These are phyloP conservation scores for Macroventuria anomochaeta DNA, from an alignment of 2,329 filamentous ascomycete species.

Conservation along the genomic window DNA sequence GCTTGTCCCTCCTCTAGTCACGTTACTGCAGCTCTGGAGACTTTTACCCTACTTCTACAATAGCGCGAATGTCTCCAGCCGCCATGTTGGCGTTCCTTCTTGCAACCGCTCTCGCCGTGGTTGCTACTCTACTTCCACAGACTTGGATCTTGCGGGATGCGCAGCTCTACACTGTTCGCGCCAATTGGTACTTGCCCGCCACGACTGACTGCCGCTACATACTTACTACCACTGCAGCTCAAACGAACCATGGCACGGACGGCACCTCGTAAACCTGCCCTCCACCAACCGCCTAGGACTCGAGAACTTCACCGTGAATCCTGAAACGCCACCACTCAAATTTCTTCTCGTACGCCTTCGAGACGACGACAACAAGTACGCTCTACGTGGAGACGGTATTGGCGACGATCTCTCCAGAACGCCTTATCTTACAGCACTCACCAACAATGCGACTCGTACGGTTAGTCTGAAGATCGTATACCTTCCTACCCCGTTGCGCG, in stretches of 20 bases:
- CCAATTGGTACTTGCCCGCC: constrained; percentile 8
- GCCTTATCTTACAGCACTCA: constrained; percentile 25
- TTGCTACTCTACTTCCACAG: neutral
- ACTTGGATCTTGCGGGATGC: neutral
- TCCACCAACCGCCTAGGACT: constrained; percentile 24
- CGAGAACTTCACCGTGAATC: constrained; percentile 36
- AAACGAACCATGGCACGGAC: constrained; percentile 27
- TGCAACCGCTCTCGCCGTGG: neutral
- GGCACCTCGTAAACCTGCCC: constrained; percentile 24
- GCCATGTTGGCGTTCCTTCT: neutral
- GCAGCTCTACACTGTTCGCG: constrained; percentile 15
- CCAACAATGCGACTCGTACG: constrained; percentile 17
- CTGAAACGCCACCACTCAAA: constrained; percentile 21
- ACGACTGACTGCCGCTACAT: neutral
- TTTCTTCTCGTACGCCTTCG: constrained; percentile 23
- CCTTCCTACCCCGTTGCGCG: constrained; percentile 11
- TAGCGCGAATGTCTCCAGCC: neutral
- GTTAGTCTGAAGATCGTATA: constrained; percentile 20
- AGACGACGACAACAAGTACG: constrained; percentile 16
- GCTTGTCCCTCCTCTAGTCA: neutral
- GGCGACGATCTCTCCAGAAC: constrained; percentile 18
- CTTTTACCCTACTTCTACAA: neutral
- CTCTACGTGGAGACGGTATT: constrained; percentile 18
- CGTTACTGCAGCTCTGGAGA: neutral
- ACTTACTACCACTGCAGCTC: constrained; percentile 13